Base-by-base conservation (phyloP, 805 yeast species). In the Kodamaea neixiangensis region DNA sequence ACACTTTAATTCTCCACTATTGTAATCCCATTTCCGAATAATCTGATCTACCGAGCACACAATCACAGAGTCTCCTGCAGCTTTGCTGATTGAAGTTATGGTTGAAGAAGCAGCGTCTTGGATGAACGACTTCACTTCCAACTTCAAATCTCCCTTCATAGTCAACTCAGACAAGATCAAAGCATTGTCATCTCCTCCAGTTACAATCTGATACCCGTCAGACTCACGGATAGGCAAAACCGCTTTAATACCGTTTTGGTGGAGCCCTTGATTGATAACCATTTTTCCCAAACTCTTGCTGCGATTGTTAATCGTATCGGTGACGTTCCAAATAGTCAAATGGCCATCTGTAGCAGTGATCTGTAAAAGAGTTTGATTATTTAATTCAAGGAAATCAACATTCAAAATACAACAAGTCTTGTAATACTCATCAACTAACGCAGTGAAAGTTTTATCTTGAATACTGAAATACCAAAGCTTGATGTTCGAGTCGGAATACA, bases 121-220 rank as follows among this genome's bases (percentile, higher is more conserved):
- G 3, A 70, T 66, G 54, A 78, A 76, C 0, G 73, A 59, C 0
- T 59, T 49, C 0, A 71, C 61, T 0, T 55, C 53, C 22, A 80
- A 61, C 1, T 38, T 45, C 3, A 63, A 47, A 1, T 58, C 55
- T 18, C 41, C 52, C 1, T 49, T 50, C 5, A 51, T 49, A 2
- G 48, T 44, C 7, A 65, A 58, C 7, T 58, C 61, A 0, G 68
- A 64, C 7, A 71, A 46, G 1, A 66, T 51, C 29, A 86, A 61
- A 0, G 90, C 87, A 67, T 93, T 92, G 61, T 94, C 99, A 63
- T 94, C 99, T 49, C 99, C 98, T 29, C 97, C 97, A 1, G 97
- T 82, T 4, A 83, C 71, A 3, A 88, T 65, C 4, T 44, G 55
- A 18, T 67, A 61, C 2, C 69, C 51, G 6, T 53, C 49, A 0